Percentiles rank a stretch among this genome's conserved stretches.
Conservation (phyloP, 805 yeast species). For the Danielozyma ontarioensis region DNA sequence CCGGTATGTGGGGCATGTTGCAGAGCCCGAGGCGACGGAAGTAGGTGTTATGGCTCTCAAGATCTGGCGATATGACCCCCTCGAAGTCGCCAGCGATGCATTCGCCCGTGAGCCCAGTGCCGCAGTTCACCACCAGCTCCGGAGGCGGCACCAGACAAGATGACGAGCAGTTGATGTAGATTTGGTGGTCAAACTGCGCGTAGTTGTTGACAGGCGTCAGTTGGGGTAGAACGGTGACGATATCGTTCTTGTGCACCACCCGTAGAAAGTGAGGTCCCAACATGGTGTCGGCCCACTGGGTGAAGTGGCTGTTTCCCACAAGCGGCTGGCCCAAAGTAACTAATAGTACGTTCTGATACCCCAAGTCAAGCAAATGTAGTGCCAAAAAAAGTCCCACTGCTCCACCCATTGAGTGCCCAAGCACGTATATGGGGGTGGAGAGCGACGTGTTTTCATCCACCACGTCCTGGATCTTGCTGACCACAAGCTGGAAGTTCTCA, state of each 20-base stretch:
- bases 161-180: conserved; percentile 13
- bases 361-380: conserved; percentile 30
- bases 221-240: conserved; percentile 14
- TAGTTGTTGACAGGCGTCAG: conserved; percentile 3
- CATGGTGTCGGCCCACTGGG: conserved; percentile 28
- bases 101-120: conserved; percentile 15
- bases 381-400: conserved; percentile 34
- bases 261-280: conserved; percentile 24
- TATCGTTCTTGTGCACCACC: conserved; percentile 22
- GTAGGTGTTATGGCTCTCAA: conserved; percentile 31
- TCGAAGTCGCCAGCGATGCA: conserved; percentile 30
- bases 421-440: conserved; percentile 11
- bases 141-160: conserved; percentile 16
- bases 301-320: conserved; percentile 35
- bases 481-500: conserved; percentile 23
- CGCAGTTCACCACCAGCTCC: conserved; percentile 30
- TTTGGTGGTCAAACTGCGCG: conserved; percentile 14
- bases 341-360: conserved; percentile 23
- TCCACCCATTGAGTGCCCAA: conserved; percentile 37
- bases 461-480: conserved; percentile 18
- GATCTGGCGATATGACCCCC: conserved; percentile 13
- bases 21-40: conserved; percentile 34
- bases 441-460: conserved; percentile 15
- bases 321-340: conserved; percentile 44
- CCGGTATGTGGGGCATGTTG: too few relatives aligned